Percentiles rank a stretch among this genome's conserved stretches.
These are phyloP conservation scores for Ustilago sp. DNA, from an alignment of 1,284 basidiomycete species.

Conservation along the genomic window DNA sequence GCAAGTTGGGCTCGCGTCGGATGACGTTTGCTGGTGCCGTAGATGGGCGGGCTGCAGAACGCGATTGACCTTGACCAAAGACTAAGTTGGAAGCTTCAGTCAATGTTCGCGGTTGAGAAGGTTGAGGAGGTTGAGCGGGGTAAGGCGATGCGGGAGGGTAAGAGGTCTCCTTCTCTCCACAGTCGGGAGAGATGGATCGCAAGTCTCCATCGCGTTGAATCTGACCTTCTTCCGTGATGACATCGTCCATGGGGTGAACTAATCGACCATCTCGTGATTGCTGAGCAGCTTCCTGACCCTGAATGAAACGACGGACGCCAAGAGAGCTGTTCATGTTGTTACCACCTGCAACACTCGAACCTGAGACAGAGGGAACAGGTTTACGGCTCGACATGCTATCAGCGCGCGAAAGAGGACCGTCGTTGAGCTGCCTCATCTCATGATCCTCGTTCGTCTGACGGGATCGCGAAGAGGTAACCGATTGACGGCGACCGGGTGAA, in stretches of 20 bases:
- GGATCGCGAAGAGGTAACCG: slow-evolving; percentile 31
- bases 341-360: not conserved
- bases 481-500: slow-evolving; percentile 26
- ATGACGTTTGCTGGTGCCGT: slow-evolving; percentile 41
- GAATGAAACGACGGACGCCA: slow-evolving; percentile 46
- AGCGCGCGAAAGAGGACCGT: slow-evolving; percentile 7
- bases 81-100: slow-evolving; percentile 21
- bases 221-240: slow-evolving; percentile 43
- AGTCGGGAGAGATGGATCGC: slow-evolving; percentile 19
- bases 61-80: slow-evolving; percentile 15
- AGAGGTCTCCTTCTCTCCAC: slow-evolving; percentile 22
- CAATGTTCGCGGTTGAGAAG: slow-evolving; percentile 1
- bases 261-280: slow-evolving; percentile 22
- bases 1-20: slow-evolving; percentile 24
- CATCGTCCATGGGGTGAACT: slow-evolving; percentile 42
- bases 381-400: slow-evolving; percentile 13
- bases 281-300: slow-evolving; percentile 11
- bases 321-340: slow-evolving; percentile 28
- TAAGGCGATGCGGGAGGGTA: slow-evolving; percentile 6
- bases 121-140: not conserved
- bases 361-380: not conserved
- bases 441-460: slow-evolving; percentile 41
- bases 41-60: slow-evolving; percentile 22
- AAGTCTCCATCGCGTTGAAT: slow-evolving; percentile 15
- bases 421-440: slow-evolving; percentile 51